Conservation (phyloP, 306 rosid genomes). For the Castanopsis chinensis region DNA sequence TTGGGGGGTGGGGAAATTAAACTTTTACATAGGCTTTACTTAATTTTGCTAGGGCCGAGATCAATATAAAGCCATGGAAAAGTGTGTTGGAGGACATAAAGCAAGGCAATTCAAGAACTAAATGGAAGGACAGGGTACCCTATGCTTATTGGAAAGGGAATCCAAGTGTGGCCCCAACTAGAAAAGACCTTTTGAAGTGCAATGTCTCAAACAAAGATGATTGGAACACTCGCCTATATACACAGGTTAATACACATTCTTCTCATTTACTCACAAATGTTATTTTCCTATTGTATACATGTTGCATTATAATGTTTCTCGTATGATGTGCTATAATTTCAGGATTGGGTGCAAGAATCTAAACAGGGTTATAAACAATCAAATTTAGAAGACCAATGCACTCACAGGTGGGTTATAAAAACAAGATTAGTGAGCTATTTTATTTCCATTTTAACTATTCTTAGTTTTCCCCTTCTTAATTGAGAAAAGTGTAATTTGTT, state of each 20-base stretch:
- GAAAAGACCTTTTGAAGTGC: slow-evolving; percentile 70
- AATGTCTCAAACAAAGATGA: slow-evolving; percentile 53
- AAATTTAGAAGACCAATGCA: slow-evolving; percentile 72
- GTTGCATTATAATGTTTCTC: neutral
- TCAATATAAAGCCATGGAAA: slow-evolving; percentile 75
- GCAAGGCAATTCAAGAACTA: slow-evolving; percentile 62
- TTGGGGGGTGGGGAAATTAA: neutral
- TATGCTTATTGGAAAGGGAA: slow-evolving; percentile 94
- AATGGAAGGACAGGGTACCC: slow-evolving; percentile 76
- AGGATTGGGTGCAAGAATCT: slow-evolving; percentile 80
- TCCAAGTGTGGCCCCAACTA: slow-evolving; percentile 54
- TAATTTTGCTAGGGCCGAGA: slow-evolving; percentile 62
- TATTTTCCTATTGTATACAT: neutral
- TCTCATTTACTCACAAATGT: neutral
- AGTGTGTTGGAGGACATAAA: slow-evolving; percentile 41
- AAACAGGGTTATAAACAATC: slow-evolving; percentile 67
- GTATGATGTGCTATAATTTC: slow-evolving; percentile 1
- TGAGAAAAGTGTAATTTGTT: neutral
- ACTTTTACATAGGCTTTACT: no score
- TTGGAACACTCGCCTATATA: slow-evolving; percentile 66
- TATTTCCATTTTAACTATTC: neutral
- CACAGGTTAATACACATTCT: slow-evolving; percentile 27
- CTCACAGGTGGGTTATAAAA: slow-evolving; percentile 31
- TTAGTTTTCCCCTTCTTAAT: neutral
- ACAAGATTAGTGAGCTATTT: neutral